Evolutionary conservation across 164 flowering plant species (phyloP).

Genomic region (Akebia trifoliata): DNA sequence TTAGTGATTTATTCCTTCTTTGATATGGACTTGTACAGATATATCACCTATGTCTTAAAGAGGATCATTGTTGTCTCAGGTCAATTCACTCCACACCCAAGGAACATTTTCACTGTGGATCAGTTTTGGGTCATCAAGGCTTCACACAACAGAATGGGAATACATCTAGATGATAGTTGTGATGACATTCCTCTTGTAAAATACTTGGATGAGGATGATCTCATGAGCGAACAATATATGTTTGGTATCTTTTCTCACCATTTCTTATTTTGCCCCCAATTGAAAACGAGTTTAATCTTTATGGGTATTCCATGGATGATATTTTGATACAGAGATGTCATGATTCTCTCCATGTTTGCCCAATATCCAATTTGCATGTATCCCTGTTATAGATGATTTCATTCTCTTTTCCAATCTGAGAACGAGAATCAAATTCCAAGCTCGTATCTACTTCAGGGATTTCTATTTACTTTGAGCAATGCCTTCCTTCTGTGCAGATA

Average conservation of each 20-base stretch:
- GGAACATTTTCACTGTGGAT: constrained; percentile 23
- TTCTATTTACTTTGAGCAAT: too few relatives aligned
- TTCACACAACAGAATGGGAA: constrained; percentile 30
- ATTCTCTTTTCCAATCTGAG: background rate
- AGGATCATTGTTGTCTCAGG: constrained; percentile 65
- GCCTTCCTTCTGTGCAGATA: too few relatives aligned
- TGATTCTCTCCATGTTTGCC: background rate
- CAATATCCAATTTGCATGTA: constrained; percentile 25
- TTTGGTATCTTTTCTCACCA: background rate
- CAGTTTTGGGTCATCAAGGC: constrained; percentile 40
- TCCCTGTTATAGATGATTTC: constrained; percentile 12
- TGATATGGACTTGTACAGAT: constrained; percentile 54
- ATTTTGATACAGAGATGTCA: constrained; percentile 39
- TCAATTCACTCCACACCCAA: constrained; percentile 58
- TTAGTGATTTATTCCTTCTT: background rate
- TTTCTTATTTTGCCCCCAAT: constrained; percentile 21
- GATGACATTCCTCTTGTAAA: constrained; percentile 24
- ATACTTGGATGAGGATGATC: constrained; percentile 68
- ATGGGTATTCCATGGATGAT: constrained; percentile 54
- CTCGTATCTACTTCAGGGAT: background rate
- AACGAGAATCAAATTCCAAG: constrained; percentile 1
- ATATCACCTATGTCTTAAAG: constrained; percentile 78
- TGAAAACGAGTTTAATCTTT: constrained; percentile 56
- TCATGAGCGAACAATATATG: constrained; percentile 30
- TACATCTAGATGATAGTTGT: constrained; percentile 21